Evolutionary conservation across 2,329 filamentous ascomycete genomes (phyloP), one percentile per base, ranked within the genome.

Genomic region (Onygenales sp.): DNA sequence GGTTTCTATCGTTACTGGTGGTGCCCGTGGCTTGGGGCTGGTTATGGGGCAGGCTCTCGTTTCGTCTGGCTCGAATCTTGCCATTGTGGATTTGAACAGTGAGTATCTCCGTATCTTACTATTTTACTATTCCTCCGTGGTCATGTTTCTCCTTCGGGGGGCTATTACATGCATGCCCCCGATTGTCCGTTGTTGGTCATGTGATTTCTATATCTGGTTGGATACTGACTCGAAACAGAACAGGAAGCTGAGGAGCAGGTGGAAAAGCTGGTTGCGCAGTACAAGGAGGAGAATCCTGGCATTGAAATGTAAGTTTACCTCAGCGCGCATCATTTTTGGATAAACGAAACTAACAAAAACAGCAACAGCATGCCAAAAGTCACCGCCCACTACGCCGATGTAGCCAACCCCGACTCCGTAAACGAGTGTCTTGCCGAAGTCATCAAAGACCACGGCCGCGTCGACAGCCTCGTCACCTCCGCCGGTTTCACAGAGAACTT

Each of bases 401-500:
- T 96, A 50, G 84, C 89, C 31, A 82, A 87, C 62, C 85, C 85
- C 21, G 81, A 84, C 48, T 92, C 88, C 6, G 91, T 96, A 57
- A 84, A 87, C 54, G 71, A 76, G 35, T 86, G 86, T 61, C 78
- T 96, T 60, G 75, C 77, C 39, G 85, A 89, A 56, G 80, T 92
- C 60, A 67, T 92, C 50, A 63, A 75, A 48, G 72, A 80, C 55
- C 91, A 95, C 68, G 85, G 85, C 71, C 86, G 87, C 70, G 89
- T 96, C 62, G 90, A 95, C 73, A 85, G 89, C 71, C 80, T 97
- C 31, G 91, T 97, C 63, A 96, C 92, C 31, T 94, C 89, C n/a
- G 92, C 92, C 49, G 92, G 92, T 45, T 95, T 97, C 75, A 93
- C 89, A 11, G 92, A 96, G 76, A 96, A 96, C 76, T 94, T 90